Percentiles rank a stretch among this genome's conserved stretches.
Evolutionary conservation across 129 eudicot genomes (phyloP).

Genomic region (Mikania micrantha): DNA sequence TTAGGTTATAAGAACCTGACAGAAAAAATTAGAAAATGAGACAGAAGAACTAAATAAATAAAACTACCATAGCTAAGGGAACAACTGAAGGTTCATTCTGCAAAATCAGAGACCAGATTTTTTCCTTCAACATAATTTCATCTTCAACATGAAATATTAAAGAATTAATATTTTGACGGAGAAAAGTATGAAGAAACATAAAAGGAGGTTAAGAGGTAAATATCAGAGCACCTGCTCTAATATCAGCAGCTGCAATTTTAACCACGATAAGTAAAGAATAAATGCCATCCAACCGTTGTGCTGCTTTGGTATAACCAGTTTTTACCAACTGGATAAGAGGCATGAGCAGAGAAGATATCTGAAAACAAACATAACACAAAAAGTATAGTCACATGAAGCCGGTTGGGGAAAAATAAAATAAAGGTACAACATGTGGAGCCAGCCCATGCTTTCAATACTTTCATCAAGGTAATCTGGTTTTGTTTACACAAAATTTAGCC

Average conservation of each 20-base stretch:
- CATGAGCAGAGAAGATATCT: slow-evolving; percentile 67
- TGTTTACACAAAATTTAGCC: neutral
- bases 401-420: neutral
- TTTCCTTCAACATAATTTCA: slow-evolving; percentile 73
- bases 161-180: neutral
- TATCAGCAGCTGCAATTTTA: slow-evolving; percentile 77
- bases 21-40: neutral
- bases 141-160: slow-evolving; percentile 33
- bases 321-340: slow-evolving; percentile 76
- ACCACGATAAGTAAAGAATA: slow-evolving; percentile 65
- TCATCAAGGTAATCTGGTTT: neutral
- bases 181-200: neutral
- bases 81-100: slow-evolving; percentile 87
- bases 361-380: slow-evolving; percentile 6
- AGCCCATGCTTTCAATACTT: neutral
- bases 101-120: slow-evolving; percentile 73
- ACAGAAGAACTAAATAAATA: neutral
- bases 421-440: neutral
- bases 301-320: slow-evolving; percentile 86
- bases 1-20: neutral
- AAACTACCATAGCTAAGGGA: slow-evolving; percentile 64
- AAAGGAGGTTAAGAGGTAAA: neutral
- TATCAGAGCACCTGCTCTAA: slow-evolving; percentile 64
- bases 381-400: slow-evolving; percentile 9
- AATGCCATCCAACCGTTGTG: slow-evolving; percentile 91